Evolutionary conservation across 768 basidiomycete species (phyloP), one percentile per base, ranked within the genome.

Genomic region (Tubosaeta sp.): DNA sequence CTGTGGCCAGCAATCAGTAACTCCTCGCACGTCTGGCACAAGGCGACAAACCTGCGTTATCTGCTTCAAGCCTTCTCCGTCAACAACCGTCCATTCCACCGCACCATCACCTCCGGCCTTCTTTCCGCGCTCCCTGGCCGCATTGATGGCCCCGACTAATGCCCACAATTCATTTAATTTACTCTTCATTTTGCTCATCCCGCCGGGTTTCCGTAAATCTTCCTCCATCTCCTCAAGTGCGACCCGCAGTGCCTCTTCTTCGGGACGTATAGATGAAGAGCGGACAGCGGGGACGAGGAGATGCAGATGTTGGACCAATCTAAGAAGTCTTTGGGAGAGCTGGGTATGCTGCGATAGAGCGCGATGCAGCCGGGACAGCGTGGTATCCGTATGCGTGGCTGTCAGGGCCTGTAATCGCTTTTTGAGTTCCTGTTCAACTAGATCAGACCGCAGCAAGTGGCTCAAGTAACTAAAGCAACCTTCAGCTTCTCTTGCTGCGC

Each of bases 111-210:
- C 59, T 27, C 67, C 69, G 19, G 62, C 67, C 54, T 76, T 75
- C 52, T 72, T 67, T 42, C 74, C 76, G 36, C 74, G 68, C 59
- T 85, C 82, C 58, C 76, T 70, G 24, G 80, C 76, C 8, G 77
- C 78, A 47, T 78, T 78, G 16, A 92, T 72, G 40, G 86, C 82
- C 4, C 89, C 89, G 9, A 93, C 77, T 13, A 89, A 71, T 14
- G 88, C 89, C 91, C 91, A 94, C 24, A 94, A 70, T 62, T 93
- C 91, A 56, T 87, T 89, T 61, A 90, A 63, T 61, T 87, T 88
- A 39, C 83, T 83, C 30, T 80, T 77, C 69, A 86, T 73, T 60
- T 86, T 69, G 46, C 86, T 81, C 62, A 73, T 68, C 11, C 71
- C 76, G 2, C 76, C 76, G 0, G 72, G 74, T 49, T 70, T 59